phyloP scores from a whole-genome alignment of 2,329 filamentous ascomycete species.

The Alternaria viburni region DNA sequence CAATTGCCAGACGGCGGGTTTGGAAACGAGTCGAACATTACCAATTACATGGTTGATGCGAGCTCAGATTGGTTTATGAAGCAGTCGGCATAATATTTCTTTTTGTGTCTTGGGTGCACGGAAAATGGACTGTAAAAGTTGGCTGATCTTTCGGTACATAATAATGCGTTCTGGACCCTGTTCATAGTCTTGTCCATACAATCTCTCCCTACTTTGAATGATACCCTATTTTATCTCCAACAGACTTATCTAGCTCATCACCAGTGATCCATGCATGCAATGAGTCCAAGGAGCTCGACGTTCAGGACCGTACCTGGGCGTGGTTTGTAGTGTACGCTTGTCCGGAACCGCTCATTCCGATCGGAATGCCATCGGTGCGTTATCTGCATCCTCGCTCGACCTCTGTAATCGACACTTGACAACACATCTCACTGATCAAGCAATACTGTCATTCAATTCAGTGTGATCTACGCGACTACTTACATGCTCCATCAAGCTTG shows the following conservation, averaged over 20 bases:
- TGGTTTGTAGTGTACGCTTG: neutral
- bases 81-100: conserved; percentile 17
- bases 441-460: neutral
- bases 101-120: neutral
- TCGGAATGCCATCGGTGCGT: conserved; percentile 9
- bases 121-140: neutral
- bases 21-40: conserved; percentile 75
- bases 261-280: neutral
- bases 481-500: rapidly evolving
- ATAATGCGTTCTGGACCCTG: neutral
- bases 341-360: conserved; percentile 15
- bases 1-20: conserved; percentile 33
- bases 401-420: neutral
- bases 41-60: conserved; percentile 77
- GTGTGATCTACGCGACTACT: neutral
- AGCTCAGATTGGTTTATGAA: conserved; percentile 74
- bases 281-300: neutral
- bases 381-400: neutral
- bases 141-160: neutral
- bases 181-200: neutral
- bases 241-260: neutral
- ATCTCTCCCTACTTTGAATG: neutral
- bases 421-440: neutral
- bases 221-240: conserved; percentile 3
- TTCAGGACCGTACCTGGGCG: neutral